A percentile compares a stretch with the other conserved stretches of the same genome.
phyloP scores from a whole-genome alignment of 2,329 filamentous ascomycete genomes.

The Xylaria sp. region DNA sequence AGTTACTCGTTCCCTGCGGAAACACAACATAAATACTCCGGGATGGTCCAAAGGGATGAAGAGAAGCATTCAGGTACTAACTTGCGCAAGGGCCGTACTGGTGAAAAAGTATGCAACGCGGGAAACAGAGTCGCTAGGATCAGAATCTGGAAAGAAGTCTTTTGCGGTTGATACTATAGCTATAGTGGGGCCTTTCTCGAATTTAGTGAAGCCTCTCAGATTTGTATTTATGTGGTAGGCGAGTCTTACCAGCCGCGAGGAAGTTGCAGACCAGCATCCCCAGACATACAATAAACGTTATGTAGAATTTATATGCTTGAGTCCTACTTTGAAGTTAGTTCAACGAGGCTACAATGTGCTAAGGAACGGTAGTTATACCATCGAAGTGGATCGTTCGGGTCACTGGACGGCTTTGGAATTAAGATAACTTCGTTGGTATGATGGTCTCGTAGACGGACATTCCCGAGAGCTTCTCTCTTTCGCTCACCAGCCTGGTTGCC shows the following conservation, averaged over 20 bases:
- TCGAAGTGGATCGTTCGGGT: constrained; percentile 54
- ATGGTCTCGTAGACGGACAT: constrained; percentile 55
- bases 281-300: constrained; percentile 60
- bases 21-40: background rate
- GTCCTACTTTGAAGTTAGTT: constrained; percentile 48
- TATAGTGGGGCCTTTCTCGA: constrained; percentile 56
- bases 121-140: constrained; percentile 51
- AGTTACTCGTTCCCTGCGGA: constrained; percentile 54
- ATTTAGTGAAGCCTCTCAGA: constrained; percentile 1
- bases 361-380: constrained; percentile 41
- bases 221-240: background rate
- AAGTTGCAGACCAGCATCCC: constrained; percentile 69
- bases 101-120: constrained; percentile 65
- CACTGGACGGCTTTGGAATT: constrained; percentile 50
- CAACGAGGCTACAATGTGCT: background rate
- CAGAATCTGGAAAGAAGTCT: constrained; percentile 58
- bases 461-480: constrained; percentile 52
- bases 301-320: constrained; percentile 61
- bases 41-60: background rate
- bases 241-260: constrained; percentile 59
- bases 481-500: constrained; percentile 17
- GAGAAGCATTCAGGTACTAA: constrained; percentile 10
- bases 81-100: constrained; percentile 61
- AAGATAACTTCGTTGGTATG: constrained; percentile 54
- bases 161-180: constrained; percentile 60